These are phyloP conservation scores for Trichodelitschia bisporula DNA, from an alignment of 495 filamentous ascomycete genomes.

Conservation along the genomic window DNA sequence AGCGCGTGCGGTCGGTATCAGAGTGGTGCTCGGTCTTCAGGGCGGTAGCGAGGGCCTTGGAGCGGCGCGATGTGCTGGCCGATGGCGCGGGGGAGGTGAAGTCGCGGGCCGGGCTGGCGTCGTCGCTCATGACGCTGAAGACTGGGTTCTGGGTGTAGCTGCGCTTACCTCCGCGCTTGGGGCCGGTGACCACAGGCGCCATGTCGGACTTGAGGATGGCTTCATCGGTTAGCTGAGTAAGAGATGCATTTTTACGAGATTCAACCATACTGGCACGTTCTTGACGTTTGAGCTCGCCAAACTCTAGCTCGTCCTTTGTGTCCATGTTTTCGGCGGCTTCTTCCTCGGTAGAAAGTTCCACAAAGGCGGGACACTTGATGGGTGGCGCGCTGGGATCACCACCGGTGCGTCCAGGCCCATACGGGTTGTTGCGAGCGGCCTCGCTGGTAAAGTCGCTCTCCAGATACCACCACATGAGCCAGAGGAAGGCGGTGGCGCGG, in stretches of 20 bases:
- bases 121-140: slow-evolving; percentile 9
- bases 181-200: slow-evolving; percentile 13
- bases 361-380: slow-evolving; percentile 63
- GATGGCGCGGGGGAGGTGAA: not conserved
- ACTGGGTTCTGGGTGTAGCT: slow-evolving; percentile 11
- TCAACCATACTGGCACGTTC: slow-evolving; percentile 44
- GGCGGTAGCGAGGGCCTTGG: too few relatives aligned
- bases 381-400: slow-evolving; percentile 30
- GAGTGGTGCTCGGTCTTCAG: slow-evolving; percentile 7
- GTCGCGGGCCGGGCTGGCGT: slow-evolving; percentile 3
- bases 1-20: slow-evolving; percentile 13
- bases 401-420: slow-evolving; percentile 44
- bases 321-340: slow-evolving; percentile 77
- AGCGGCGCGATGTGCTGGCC: too few relatives aligned
- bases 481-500: slow-evolving; percentile 73
- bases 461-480: slow-evolving; percentile 99
- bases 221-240: slow-evolving; percentile 19
- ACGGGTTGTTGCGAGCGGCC: slow-evolving; percentile 68
- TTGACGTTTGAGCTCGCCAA: slow-evolving; percentile 60
- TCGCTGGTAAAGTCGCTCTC: slow-evolving; percentile 80
- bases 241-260: slow-evolving; percentile 7
- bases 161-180: slow-evolving; percentile 10
- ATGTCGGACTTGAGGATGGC: slow-evolving; percentile 11
- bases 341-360: slow-evolving; percentile 49
- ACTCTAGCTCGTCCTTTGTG: slow-evolving; percentile 58